Base-by-base conservation (phyloP, 495 filamentous ascomycete species). In the Hypoxylon fuscum region DNA sequence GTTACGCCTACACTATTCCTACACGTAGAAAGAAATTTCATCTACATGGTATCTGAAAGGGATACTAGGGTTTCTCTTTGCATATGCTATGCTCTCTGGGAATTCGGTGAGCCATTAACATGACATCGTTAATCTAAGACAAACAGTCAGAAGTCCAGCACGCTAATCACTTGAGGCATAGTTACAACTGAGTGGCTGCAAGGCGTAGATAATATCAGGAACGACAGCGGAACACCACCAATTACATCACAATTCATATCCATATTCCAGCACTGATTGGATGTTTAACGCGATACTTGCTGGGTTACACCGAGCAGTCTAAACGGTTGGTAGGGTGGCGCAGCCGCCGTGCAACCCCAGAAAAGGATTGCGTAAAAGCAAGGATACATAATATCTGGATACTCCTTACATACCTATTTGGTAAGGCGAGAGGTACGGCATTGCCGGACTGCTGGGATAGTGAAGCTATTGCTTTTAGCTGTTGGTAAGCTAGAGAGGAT, bases 301-400 rank as follows among this genome's bases (percentile, higher is more conserved):
- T 38, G 7, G 35, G 2, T 35, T 15, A 15, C 35, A 38, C 12
- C 35, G 35, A 15, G 25, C 25, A 3, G 3, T 3, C 8, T 8
- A 27, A 15, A 5, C 12, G n/a, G n/a, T n/a, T n/a, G n/a, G 35
- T 5, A 1, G 7, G 10, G 42, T 25, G 23, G 42, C 42, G 20
- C 42, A 45, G 42, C 20, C 12, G 42, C 10, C 29, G 20, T 45
- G 9, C 12, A 35, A 15, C 45, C 35, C 51, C 46, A 41, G 25
- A 40, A 17, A 59, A 64, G 61, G 54, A 64, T 64, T 59, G 54
- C 54, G 55, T 9, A 54, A 44, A 55, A 32, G 41, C 48, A 64
- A 50, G 61, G 55, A 40, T 15, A 2, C 3, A 22, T 53, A 10
- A 43, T 45, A 20, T 37, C 15, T 42, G 22, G 7, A 21, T 15